A percentile compares a stretch with the other conserved stretches of the same genome.
These are phyloP conservation scores for Aspergillus cristatus DNA, from an alignment of 495 filamentous ascomycete species.

Conservation along the genomic window DNA sequence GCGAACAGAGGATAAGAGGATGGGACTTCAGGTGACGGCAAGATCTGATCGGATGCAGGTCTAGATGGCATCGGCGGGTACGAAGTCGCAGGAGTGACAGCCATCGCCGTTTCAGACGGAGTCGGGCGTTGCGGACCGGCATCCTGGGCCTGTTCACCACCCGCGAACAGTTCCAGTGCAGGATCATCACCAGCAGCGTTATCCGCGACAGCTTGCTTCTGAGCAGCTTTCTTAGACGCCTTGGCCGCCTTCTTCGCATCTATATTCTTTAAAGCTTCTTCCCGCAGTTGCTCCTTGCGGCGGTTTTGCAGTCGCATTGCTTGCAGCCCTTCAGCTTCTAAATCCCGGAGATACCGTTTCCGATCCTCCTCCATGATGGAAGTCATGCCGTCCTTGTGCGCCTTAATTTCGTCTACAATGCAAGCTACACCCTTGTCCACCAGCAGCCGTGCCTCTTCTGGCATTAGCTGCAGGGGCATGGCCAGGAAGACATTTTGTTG, in stretches of 20 bases:
- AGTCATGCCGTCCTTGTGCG: constrained; percentile 53
- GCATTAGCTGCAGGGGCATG: constrained; percentile 78
- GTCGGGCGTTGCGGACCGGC: constrained; percentile 11
- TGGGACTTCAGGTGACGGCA: constrained; percentile 37
- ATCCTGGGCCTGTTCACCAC: constrained; percentile 7
- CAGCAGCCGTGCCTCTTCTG: constrained; percentile 78
- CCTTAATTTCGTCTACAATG: constrained; percentile 64
- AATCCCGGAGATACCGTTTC: constrained; percentile 31
- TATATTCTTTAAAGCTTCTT: constrained; percentile 32
- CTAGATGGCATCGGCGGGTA: constrained; percentile 37
- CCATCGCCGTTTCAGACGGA: constrained; percentile 18
- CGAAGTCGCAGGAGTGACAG: constrained; percentile 54
- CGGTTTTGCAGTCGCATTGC: constrained; percentile 29
- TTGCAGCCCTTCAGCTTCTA: constrained; percentile 39
- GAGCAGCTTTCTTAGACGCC: constrained; percentile 20
- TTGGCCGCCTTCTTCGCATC: constrained; percentile 29
- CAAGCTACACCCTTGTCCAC: constrained; percentile 72
- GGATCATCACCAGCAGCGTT: constrained; percentile 13
- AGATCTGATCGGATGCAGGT: constrained; percentile 17
- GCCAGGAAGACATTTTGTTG: constrained; percentile 94
- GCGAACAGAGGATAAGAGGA: constrained; percentile 43
- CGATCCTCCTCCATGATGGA: constrained; percentile 48
- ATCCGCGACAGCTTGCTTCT: constrained; percentile 14
- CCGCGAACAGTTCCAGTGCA: constrained; percentile 36
- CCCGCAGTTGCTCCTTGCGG: constrained; percentile 32